Conservation (phyloP, 129 eudicot species). For the Centella asiatica region DNA sequence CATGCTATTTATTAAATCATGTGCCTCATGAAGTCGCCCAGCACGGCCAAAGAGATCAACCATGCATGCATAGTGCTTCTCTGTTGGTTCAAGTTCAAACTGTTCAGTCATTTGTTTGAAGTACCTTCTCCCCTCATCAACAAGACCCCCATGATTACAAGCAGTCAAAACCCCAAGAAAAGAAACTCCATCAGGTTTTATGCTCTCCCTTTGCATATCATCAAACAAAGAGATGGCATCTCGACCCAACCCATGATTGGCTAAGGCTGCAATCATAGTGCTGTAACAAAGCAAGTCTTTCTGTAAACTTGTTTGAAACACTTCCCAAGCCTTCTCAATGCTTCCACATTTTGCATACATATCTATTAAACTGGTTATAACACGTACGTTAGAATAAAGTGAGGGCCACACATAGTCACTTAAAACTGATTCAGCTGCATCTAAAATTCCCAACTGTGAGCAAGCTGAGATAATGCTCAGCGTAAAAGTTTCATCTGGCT, state of each 20-base stretch:
- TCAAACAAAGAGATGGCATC: constrained; percentile 37
- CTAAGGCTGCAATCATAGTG: constrained; percentile 46
- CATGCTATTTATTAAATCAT: constrained; percentile 26
- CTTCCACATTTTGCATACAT: constrained; percentile 59
- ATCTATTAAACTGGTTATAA: constrained; percentile 40
- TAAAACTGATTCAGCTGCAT: constrained; percentile 34
- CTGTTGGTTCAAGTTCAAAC: constrained; percentile 26
- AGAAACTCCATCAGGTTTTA: constrained; percentile 35
- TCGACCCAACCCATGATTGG: constrained; percentile 40
- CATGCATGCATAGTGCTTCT: too few relatives aligned
- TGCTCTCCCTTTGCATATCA: constrained; percentile 24
- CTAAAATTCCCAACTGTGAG: constrained; percentile 47
- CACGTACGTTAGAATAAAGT: constrained; percentile 25
- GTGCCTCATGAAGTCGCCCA: constrained; percentile 33
- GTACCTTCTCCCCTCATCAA: constrained; percentile 36
- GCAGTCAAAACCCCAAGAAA: constrained; percentile 40
- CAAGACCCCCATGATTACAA: constrained; percentile 48
- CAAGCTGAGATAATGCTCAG: constrained; percentile 42
- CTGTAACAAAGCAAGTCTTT: constrained; percentile 47
- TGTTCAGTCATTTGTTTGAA: constrained; percentile 34
- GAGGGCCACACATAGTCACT: constrained; percentile 25
- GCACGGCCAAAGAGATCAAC: constrained; percentile 45
- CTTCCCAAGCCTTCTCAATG: constrained; percentile 32
- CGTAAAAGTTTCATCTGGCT: constrained; percentile 45
- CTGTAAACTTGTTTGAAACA: constrained; percentile 15